Evolutionary conservation across 352 stramenopile species (phyloP).

Genomic region (Pythium angustatum): DNA sequence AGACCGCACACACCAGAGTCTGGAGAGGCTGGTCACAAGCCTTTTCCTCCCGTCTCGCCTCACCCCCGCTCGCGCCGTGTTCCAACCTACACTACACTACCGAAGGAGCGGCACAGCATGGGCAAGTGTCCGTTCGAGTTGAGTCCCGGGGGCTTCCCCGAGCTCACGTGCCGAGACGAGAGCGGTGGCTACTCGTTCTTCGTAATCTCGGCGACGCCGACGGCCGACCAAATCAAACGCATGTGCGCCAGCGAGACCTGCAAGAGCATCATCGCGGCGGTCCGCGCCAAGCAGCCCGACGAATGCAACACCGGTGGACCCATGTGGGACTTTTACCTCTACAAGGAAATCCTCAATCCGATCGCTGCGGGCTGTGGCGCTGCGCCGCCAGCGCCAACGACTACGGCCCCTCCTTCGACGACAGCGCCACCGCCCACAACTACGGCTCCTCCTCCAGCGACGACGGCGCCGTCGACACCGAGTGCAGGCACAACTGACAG

Average conservation of each 20-base stretch:
- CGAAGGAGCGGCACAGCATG: no score
- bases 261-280: neutral
- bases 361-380: neutral
- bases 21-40: no score
- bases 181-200: neutral
- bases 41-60: no score
- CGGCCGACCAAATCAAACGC: neutral
- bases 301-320: constrained; percentile 13
- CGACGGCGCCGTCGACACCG: neutral
- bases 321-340: neutral
- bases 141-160: no score
- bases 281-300: neutral
- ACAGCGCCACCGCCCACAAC: neutral
- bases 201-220: neutral
- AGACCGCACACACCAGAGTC: no score
- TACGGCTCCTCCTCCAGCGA: neutral
- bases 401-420: neutral
- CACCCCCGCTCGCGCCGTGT: no score
- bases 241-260: constrained; percentile 5
- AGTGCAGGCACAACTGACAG: no score
- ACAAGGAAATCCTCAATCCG: constrained; percentile 7
- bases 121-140: no score
- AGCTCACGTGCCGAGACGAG: no score
- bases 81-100: no score
- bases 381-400: neutral